Evolutionary conservation across 306 rosid species (phyloP).

Genomic region (Sphenostylis stenocarpa): DNA sequence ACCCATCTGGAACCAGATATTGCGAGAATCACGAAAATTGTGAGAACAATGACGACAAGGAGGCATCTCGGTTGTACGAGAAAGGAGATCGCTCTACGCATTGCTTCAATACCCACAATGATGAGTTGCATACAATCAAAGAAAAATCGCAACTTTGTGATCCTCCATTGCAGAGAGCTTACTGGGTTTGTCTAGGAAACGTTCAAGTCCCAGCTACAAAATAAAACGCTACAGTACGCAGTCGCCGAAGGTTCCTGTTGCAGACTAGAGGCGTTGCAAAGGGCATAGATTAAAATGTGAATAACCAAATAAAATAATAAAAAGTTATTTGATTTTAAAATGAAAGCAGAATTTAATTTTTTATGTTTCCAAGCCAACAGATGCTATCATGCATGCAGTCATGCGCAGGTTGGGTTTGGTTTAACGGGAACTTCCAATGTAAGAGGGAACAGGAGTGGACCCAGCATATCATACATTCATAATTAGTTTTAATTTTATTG

Average conservation of each 20-base stretch:
- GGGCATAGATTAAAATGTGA: neutral
- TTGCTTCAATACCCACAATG: constrained; percentile 22
- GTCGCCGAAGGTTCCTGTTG: neutral
- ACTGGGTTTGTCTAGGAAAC: neutral
- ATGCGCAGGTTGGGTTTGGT: neutral
- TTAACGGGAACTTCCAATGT: neutral
- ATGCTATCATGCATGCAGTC: neutral
- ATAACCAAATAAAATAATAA: neutral
- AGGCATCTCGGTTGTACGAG: constrained; percentile 60
- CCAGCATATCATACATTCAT: neutral
- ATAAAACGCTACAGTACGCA: neutral
- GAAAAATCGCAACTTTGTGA: neutral
- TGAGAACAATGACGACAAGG: constrained; percentile 44
- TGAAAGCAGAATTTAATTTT: neutral
- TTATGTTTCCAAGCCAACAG: neutral
- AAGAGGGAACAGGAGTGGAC: neutral
- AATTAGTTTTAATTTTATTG: neutral
- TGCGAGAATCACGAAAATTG: constrained; percentile 47
- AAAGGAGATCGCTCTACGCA: constrained; percentile 57
- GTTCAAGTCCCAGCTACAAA: neutral
- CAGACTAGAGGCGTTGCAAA: neutral
- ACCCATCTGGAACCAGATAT: constrained; percentile 37
- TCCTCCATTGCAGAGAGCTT: constrained; percentile 14
- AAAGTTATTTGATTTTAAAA: neutral
- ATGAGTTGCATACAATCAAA: neutral